A percentile compares a stretch with the other conserved stretches of the same genome.
phyloP scores from a whole-genome alignment of 2,329 filamentous ascomycete species.

The Beauveria sp. region DNA sequence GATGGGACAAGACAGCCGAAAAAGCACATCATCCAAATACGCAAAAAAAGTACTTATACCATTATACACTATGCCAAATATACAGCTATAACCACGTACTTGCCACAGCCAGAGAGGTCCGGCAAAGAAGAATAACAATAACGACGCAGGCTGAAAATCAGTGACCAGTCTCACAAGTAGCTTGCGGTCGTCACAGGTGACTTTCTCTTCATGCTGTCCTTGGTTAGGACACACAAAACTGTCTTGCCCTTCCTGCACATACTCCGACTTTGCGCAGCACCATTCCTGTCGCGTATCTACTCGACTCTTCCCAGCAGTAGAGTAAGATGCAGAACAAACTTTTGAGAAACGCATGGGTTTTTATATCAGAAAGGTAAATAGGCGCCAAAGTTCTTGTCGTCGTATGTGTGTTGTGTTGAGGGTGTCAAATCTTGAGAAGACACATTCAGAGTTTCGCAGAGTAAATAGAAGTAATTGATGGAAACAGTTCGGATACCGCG shows the following conservation, averaged over 20 bases:
- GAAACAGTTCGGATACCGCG: not conserved
- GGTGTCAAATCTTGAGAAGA: not conserved
- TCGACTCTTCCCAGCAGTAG: not conserved
- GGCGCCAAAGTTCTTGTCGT: not conserved
- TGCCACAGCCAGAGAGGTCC: conserved; percentile 4
- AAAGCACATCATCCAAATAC: not conserved
- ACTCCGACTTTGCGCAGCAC: not conserved
- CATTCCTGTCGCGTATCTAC: not conserved
- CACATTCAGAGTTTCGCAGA: not conserved
- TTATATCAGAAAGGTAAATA: not conserved
- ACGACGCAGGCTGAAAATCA: not conserved
- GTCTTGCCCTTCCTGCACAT: not conserved
- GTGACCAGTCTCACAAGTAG: not conserved
- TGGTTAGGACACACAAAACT: not conserved
- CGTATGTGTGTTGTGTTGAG: not conserved
- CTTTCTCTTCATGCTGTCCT: not conserved
- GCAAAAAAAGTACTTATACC: conserved; percentile 12
- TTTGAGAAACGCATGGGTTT: not conserved
- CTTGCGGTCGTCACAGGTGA: not conserved
- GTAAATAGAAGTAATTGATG: not conserved
- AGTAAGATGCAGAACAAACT: not conserved
- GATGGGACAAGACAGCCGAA: not conserved
- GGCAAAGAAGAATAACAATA: not conserved
- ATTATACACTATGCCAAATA: conserved; percentile 31
- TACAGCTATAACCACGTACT: conserved; percentile 21